These are phyloP conservation scores for Hyphodiscus sp. DNA, from an alignment of 2,329 filamentous ascomycete species.

Conservation along the genomic window DNA sequence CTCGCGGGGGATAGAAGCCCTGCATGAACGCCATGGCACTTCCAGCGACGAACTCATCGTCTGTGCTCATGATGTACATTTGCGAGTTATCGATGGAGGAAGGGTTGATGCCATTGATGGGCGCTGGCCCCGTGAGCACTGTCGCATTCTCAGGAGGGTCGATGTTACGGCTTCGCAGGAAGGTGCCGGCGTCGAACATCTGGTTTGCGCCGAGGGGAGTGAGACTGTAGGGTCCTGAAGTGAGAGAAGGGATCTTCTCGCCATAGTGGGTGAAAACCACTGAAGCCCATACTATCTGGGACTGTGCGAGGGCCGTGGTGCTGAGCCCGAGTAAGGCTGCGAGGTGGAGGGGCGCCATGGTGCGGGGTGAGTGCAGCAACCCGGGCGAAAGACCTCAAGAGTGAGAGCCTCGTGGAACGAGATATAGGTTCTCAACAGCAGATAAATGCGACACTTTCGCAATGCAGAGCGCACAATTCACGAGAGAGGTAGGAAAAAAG, in stretches of 20 bases:
- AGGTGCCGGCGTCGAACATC: slow-evolving; percentile 40
- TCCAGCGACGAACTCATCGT: slow-evolving; percentile 48
- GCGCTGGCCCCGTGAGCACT: slow-evolving; percentile 26
- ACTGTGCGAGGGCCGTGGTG: slow-evolving; percentile 6
- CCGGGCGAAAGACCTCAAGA: no score
- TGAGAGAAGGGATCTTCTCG: slow-evolving; percentile 42
- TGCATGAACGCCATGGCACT: slow-evolving; percentile 76
- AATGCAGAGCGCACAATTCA: background rate
- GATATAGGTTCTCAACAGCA: background rate
- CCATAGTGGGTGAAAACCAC: slow-evolving; percentile 37
- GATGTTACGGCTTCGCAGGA: slow-evolving; percentile 46
- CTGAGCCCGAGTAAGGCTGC: slow-evolving; percentile 12
- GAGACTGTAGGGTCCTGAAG: slow-evolving; percentile 31
- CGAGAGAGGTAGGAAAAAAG: background rate
- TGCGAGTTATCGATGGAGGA: slow-evolving; percentile 44
- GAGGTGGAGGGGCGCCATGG: slow-evolving; percentile 5
- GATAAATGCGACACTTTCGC: background rate
- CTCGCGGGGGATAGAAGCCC: slow-evolving; percentile 68
- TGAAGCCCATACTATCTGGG: slow-evolving; percentile 24
- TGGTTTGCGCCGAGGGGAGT: slow-evolving; percentile 50
- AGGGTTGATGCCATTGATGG: slow-evolving; percentile 37
- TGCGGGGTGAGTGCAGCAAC: background rate
- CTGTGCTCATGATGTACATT: slow-evolving; percentile 36
- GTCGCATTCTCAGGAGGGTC: slow-evolving; percentile 19
- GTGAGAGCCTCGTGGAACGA: background rate